Percentiles rank a stretch among this genome's conserved stretches.
These are phyloP conservation scores for Aspergillus brasiliensis DNA, from an alignment of 2,329 filamentous ascomycete species.

Conservation along the genomic window DNA sequence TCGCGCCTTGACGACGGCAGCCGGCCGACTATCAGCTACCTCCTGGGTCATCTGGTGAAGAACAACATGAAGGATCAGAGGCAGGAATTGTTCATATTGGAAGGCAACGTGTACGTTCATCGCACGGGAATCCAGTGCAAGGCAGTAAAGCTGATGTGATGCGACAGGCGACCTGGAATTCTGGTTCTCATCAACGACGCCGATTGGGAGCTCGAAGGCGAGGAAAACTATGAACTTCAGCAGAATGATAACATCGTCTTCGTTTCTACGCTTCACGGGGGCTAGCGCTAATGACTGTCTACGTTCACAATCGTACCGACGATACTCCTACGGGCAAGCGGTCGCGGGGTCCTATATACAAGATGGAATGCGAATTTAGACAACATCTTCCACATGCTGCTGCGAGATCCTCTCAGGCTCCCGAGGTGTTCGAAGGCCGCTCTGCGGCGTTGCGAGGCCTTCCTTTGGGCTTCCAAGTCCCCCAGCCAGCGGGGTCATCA, in stretches of 20 bases:
- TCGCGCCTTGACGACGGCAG: constrained; percentile 60
- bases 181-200: constrained; percentile 96
- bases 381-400: constrained; percentile 49
- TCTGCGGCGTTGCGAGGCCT: constrained; percentile 47
- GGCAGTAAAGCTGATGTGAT: constrained; percentile 21
- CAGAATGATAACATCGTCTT: constrained; percentile 86
- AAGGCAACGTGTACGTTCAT: constrained; percentile 76
- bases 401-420: constrained; percentile 48
- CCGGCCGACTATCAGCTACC: constrained; percentile 69
- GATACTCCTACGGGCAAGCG: not conserved
- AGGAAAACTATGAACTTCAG: constrained; percentile 85
- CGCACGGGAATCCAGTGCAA: not conserved
- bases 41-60: constrained; percentile 78
- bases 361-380: constrained; percentile 28
- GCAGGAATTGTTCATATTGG: constrained; percentile 86
- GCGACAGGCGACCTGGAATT: constrained; percentile 83
- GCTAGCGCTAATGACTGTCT: constrained; percentile 50
- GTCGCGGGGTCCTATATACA: constrained; percentile 6
- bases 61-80: constrained; percentile 82
- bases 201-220: constrained; percentile 97
- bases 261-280: constrained; percentile 93
- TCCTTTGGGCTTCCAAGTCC: constrained; percentile 44
- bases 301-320: constrained; percentile 1
- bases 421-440: constrained; percentile 45
- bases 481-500: constrained; percentile 47